These are phyloP conservation scores for Mycena galericulata DNA, from an alignment of 768 basidiomycete species.

Conservation along the genomic window DNA sequence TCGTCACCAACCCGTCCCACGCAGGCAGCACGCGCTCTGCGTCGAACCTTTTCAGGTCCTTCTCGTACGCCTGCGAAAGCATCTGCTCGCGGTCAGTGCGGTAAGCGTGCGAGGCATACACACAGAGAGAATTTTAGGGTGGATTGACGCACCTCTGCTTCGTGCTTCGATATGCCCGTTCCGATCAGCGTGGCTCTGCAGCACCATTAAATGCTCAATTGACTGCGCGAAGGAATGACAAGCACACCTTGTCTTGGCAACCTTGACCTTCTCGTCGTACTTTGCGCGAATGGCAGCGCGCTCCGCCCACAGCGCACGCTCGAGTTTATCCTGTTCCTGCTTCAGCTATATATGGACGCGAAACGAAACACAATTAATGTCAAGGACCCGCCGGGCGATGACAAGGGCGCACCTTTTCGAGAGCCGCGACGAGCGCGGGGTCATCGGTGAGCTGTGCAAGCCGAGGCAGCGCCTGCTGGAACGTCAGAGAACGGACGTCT, in stretches of 20 bases:
- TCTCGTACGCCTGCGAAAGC: conserved; percentile 72
- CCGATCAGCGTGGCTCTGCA: conserved; percentile 77
- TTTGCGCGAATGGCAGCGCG: conserved; percentile 69
- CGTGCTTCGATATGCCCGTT: conserved; percentile 72
- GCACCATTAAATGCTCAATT: neutral
- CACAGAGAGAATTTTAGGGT: neutral
- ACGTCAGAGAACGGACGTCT: conserved; percentile 64
- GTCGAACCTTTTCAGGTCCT: conserved; percentile 77
- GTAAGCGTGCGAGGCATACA: too few species aligned
- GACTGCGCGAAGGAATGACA: neutral
- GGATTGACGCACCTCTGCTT: conserved; percentile 67
- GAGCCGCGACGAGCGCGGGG: conserved; percentile 58
- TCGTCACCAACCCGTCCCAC: conserved; percentile 80
- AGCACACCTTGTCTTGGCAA: conserved; percentile 75
- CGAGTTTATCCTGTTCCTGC: conserved; percentile 76
- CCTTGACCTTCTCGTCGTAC: conserved; percentile 78
- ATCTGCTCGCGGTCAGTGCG: conserved; percentile 55
- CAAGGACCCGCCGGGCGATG: neutral
- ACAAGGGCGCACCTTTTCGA: conserved; percentile 60
- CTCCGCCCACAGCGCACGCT: conserved; percentile 77
- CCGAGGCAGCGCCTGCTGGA: conserved; percentile 77
- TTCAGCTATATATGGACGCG: conserved; percentile 69
- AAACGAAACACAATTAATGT: conserved; percentile 6
- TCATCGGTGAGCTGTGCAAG: conserved; percentile 72
- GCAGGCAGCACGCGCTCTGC: conserved; percentile 74